phyloP scores from a whole-genome alignment of 257 asterid species.

The Asclepias syriaca region DNA sequence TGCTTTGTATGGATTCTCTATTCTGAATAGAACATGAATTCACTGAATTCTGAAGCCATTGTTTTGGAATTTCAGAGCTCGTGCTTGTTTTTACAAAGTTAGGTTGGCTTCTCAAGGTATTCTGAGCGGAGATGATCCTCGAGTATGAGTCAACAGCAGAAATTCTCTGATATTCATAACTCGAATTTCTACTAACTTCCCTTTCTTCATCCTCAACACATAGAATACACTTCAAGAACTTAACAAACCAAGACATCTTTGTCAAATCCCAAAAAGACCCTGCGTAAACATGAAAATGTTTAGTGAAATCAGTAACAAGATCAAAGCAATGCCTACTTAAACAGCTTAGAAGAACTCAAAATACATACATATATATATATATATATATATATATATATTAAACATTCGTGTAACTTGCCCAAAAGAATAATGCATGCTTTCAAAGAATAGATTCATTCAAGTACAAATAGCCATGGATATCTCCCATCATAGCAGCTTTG shows the following conservation, averaged over 20 bases:
- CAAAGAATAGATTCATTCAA: neutral
- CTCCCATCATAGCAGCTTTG: neutral
- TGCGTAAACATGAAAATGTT: neutral
- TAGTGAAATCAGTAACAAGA: neutral
- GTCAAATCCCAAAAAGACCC: conserved; percentile 3
- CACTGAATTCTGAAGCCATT: neutral
- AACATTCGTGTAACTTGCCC: neutral
- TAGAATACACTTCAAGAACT: neutral
- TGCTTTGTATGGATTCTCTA: neutral
- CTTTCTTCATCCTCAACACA: conserved; percentile 12
- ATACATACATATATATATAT: neutral
- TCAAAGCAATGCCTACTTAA: neutral
- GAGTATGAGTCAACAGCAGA: neutral
- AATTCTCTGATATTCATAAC: conserved; percentile 8
- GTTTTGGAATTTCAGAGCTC: neutral
- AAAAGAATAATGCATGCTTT: neutral
- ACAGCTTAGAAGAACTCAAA: neutral
- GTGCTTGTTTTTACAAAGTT: conserved; percentile 5
- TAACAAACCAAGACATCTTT: conserved; percentile 5
- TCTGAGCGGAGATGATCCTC: neutral
- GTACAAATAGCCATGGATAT: neutral
- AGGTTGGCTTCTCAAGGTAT: conserved; percentile 2
- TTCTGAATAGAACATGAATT: neutral
- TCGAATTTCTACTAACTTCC: neutral
- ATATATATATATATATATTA: too few species aligned